Percentiles rank a stretch among this genome's conserved stretches.
phyloP scores from a whole-genome alignment of 1,284 basidiomycete genomes.

The Crepidotus sp. region DNA sequence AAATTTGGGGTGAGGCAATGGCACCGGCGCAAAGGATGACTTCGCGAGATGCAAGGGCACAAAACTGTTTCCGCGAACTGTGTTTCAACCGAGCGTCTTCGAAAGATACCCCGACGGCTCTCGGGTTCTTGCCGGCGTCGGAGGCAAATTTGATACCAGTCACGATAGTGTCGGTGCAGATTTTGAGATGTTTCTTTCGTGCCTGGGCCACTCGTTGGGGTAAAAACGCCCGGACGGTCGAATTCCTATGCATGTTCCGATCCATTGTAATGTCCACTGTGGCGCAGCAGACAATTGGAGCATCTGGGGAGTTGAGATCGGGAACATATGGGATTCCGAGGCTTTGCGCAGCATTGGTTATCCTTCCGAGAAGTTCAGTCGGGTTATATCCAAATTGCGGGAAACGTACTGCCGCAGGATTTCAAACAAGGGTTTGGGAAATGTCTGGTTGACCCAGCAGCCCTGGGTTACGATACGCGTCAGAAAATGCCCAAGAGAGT shows the following conservation, averaged over 20 bases:
- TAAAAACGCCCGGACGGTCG: conserved; percentile 20
- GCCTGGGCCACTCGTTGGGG: conserved; percentile 12
- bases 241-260: conserved; percentile 13
- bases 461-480: not conserved
- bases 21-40: conserved; percentile 25
- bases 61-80: not conserved
- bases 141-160: not conserved
- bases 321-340: not conserved
- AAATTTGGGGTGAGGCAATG: conserved; percentile 21
- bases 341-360: not conserved
- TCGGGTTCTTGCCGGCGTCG: not conserved
- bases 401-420: not conserved
- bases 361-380: not conserved
- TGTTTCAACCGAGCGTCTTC: not conserved
- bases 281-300: conserved; percentile 13
- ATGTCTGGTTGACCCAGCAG: not conserved
- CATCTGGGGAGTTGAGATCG: not conserved
- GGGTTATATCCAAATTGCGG: not conserved
- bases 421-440: not conserved
- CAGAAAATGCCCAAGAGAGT: not conserved
- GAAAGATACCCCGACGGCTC: not conserved
- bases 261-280: conserved; percentile 19
- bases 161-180: conserved; percentile 20
- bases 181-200: not conserved
- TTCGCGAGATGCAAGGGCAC: conserved; percentile 5